phyloP scores from a whole-genome alignment of 2,329 filamentous ascomycete species.

The Colletotrichum tropicicola region DNA sequence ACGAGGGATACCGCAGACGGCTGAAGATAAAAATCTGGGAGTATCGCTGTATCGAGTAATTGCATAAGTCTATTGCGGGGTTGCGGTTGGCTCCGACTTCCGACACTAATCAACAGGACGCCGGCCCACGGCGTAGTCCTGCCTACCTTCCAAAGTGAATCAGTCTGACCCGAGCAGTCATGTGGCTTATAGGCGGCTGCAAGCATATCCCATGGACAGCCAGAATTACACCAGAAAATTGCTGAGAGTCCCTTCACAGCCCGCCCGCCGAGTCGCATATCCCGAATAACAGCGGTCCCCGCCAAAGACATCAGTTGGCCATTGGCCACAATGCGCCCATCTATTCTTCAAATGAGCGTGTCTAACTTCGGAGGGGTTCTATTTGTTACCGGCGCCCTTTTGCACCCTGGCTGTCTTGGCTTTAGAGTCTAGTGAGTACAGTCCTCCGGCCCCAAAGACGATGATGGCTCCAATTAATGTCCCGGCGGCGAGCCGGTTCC shows the following conservation, averaged over 20 bases:
- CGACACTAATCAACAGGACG: not conserved
- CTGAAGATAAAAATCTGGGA: constrained; percentile 7
- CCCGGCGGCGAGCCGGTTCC: constrained; percentile 79
- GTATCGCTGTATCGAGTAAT: constrained; percentile 8
- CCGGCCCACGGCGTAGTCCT: not conserved
- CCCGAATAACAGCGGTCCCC: too few species aligned
- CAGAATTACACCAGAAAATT: too few species aligned
- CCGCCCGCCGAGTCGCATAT: too few species aligned
- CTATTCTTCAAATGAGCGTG: too few species aligned
- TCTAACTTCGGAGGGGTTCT: too few species aligned
- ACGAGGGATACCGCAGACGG: too few species aligned
- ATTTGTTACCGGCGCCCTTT: constrained; percentile 19
- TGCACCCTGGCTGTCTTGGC: constrained; percentile 39
- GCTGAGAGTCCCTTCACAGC: too few species aligned
- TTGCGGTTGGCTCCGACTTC: constrained; percentile 21
- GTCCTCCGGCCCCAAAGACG: constrained; percentile 89
- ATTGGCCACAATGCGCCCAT: too few species aligned
- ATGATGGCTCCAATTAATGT: constrained; percentile 84
- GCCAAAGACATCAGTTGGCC: too few species aligned
- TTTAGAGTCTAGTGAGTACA: constrained; percentile 83
- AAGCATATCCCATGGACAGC: too few species aligned
- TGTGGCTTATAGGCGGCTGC: too few species aligned
- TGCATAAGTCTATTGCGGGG: constrained; percentile 3
- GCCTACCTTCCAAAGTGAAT: not conserved
- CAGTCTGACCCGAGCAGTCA: too few species aligned